Base-by-base conservation (phyloP, 352 stramenopile genomes). In the Pythium folliculosum region DNA sequence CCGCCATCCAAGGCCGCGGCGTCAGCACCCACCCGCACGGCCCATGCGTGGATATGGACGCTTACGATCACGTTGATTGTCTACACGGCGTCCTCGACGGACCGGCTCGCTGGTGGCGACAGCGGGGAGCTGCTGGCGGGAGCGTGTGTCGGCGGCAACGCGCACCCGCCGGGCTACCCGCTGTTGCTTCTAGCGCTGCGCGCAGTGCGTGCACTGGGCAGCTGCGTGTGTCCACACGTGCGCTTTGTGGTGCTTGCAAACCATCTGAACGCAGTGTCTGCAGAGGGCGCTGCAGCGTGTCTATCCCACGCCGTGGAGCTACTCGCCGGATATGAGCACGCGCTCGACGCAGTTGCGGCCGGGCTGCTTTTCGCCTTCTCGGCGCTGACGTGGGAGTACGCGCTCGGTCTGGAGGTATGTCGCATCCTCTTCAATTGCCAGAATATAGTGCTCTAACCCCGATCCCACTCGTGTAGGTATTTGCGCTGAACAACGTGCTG, bases 401-500 rank as follows among this genome's bases (percentile, higher is more conserved):
- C 90, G 3, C 73, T 85, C 5, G 90, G 91, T 12, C 66, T 84
- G 17, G 76, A 85, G 64, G 74, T 78, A 51, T 17, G 27, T n/a
- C 1, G 16, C 5, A 23, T 45, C 35, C 14, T 7, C 37, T 32
- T 32, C 27, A 32, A 32, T 32, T 32, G 27, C 27, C 27, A 32
- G 27, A 32, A 5, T 5, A 32, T 6, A 32, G 27, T 32, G 27
- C 27, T 2, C 27, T 32, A 6, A 32, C 27, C 5, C 3, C 27
- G 27, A 32, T 32, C 5, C 27, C 27, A 32, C 27, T 32, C 25
- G 8, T 84, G 32, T 81, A 98, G 82, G 95, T 99, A 21, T 98
- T 99, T 78, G 90, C 94, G 35, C 74, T 99, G 1, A 98, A 98
- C 68, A 98, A 98, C 48, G 60, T 97, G 0, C 81, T 99, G 8